Base-by-base conservation (phyloP, 108 stramenopile species). In the Parmales sp. region DNA sequence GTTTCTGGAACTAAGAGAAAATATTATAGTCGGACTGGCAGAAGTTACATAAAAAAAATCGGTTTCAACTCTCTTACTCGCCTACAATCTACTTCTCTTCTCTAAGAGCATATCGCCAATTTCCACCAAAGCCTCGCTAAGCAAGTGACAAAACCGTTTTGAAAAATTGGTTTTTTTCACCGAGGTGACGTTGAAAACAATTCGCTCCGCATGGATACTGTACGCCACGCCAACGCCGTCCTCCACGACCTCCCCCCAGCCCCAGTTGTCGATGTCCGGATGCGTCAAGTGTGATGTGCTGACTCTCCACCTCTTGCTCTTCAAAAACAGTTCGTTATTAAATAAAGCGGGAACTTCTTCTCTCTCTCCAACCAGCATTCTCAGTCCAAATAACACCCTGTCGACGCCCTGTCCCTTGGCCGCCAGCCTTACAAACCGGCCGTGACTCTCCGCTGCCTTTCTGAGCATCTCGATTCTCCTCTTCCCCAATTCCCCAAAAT, bases 191-290 rank as follows among this genome's bases (percentile, higher is more conserved):
- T 83, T 90, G 73, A 90, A 90, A 51, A 86, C 72, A 66, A 89
- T 84, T 38, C 72, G 68, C 6, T 78, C 72, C 38, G 84, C 77
- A 71, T 92, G 87, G 51, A 94, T 83, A 0, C 86, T 82, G 69
- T 94, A 94, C 18, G 84, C 86, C 41, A 92, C 71, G 16, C 93
- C 93, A 11, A 94, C 83, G 23, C 93, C 93, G 64, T 90, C 86
- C 6, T 88, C 86, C 9, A 90, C 84, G 23, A 94, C 93, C 70
- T 94, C 90, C 16, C 93, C 93, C 75, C 83, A 94, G 0, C 93
- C 93, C 93, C 93, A 94, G 65, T 80, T 80, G 38, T 87, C 86
- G 66, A 94, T 86, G 22, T 78, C 75, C 44, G 89, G 89, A 76
- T 94, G 88, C 16, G 90, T 91, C 63, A 94, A 74, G 49, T 92